Percentiles rank a stretch among this genome's conserved stretches.
Evolutionary conservation across 805 yeast genomes (phyloP).

Genomic region (Sugiyamaella qingdaonensis): DNA sequence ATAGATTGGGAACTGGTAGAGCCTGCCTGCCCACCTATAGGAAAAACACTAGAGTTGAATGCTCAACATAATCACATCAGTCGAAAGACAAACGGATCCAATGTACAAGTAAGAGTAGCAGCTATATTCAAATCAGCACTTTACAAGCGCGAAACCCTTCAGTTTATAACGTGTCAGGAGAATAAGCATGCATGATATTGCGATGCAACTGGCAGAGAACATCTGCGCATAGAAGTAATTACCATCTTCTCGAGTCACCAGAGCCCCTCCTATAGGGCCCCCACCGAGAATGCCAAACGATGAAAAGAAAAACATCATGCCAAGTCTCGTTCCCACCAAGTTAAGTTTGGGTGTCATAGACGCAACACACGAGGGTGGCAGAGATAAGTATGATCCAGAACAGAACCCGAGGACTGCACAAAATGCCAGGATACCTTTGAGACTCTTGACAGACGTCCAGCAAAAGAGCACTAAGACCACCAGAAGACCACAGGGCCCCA

Average conservation of each 20-base stretch:
- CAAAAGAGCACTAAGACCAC: slow-evolving; percentile 32
- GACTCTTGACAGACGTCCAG: slow-evolving; percentile 34
- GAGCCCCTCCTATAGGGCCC: slow-evolving; percentile 31
- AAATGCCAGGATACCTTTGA: slow-evolving; percentile 29
- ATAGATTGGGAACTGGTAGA: no score
- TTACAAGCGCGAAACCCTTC: not conserved
- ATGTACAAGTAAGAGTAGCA: no score
- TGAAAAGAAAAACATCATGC: slow-evolving; percentile 52
- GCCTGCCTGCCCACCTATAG: no score
- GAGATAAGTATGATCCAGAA: slow-evolving; percentile 32
- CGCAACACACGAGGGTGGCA: slow-evolving; percentile 33
- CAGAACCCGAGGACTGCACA: slow-evolving; percentile 31
- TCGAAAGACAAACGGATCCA: no score
- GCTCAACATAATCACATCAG: no score
- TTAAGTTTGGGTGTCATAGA: slow-evolving; percentile 26
- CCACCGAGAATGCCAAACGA: slow-evolving; percentile 43
- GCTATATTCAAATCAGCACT: not conserved
- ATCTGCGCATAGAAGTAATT: slow-evolving; percentile 20
- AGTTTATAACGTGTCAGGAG: not conserved
- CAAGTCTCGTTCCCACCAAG: slow-evolving; percentile 45
- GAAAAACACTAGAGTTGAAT: no score
- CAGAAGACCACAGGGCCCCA: slow-evolving; percentile 31
- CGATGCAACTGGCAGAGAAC: slow-evolving; percentile 19
- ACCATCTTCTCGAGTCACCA: slow-evolving; percentile 17
- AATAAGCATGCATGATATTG: slow-evolving; percentile 9